phyloP scores from a whole-genome alignment of 2,329 filamentous ascomycete genomes.

The Dendrostoma leiphaemia region DNA sequence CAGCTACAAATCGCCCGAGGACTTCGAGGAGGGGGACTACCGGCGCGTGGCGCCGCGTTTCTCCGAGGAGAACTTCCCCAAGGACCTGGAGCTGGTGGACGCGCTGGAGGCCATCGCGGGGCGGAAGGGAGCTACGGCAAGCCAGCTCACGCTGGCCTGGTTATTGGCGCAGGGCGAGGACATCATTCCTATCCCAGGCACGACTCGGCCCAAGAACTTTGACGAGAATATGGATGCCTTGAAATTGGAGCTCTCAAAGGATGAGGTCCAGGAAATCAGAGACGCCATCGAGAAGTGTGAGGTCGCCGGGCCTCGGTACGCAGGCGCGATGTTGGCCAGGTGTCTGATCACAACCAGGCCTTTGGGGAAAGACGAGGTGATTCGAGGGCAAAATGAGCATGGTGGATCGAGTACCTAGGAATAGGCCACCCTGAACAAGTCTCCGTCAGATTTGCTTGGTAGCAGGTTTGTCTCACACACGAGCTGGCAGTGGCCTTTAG shows the following conservation, averaged over 20 bases:
- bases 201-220: slow-evolving; percentile 40
- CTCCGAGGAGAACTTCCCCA: slow-evolving; percentile 44
- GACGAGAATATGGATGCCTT: slow-evolving; percentile 37
- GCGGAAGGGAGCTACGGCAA: slow-evolving; percentile 39
- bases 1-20: slow-evolving; percentile 23
- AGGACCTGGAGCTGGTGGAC: slow-evolving; percentile 39
- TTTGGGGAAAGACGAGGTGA: too few relatives aligned
- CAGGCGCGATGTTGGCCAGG: too few relatives aligned
- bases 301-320: slow-evolving; percentile 2
- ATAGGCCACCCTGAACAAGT: background rate
- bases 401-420: too few relatives aligned
- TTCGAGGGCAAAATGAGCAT: too few relatives aligned
- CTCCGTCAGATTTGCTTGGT: too few relatives aligned
- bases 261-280: slow-evolving; percentile 12
- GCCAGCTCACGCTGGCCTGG: slow-evolving; percentile 58
- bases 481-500: too few relatives aligned
- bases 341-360: too few relatives aligned
- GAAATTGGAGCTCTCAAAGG: slow-evolving; percentile 4
- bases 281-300: background rate
- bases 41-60: slow-evolving; percentile 38
- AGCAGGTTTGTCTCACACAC: too few relatives aligned
- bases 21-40: slow-evolving; percentile 35
- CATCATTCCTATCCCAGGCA: slow-evolving; percentile 51
- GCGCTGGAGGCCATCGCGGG: slow-evolving; percentile 26
- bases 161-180: slow-evolving; percentile 45